These are phyloP conservation scores for Penicillium vulpinum DNA, from an alignment of 2,329 filamentous ascomycete genomes.

Conservation along the genomic window DNA sequence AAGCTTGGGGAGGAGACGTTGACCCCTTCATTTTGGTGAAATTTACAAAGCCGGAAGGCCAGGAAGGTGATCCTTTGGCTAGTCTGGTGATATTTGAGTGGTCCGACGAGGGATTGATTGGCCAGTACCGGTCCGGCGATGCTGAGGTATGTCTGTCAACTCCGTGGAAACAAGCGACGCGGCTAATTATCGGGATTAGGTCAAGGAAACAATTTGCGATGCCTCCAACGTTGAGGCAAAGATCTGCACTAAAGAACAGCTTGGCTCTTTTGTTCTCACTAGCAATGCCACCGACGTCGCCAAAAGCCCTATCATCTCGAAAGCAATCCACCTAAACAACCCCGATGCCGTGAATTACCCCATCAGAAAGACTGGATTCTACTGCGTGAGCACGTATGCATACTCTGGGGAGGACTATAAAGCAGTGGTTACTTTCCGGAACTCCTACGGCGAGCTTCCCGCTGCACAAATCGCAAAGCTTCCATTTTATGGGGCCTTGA, in stretches of 20 bases:
- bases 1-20: slow-evolving; percentile 80
- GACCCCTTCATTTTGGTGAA: slow-evolving; percentile 88
- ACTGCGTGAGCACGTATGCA: slow-evolving; percentile 80
- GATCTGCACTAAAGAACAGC: slow-evolving; percentile 72
- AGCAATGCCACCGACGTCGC: slow-evolving; percentile 72
- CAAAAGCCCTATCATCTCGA: slow-evolving; percentile 70
- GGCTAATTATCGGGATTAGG: slow-evolving; percentile 36
- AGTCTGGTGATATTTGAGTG: slow-evolving; percentile 94
- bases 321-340: slow-evolving; percentile 78
- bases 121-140: slow-evolving; percentile 61
- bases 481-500: slow-evolving; percentile 93
- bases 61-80: slow-evolving; percentile 69
- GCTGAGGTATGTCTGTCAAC: slow-evolving; percentile 50
- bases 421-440: slow-evolving; percentile 86
- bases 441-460: slow-evolving; percentile 92
- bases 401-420: slow-evolving; percentile 70
- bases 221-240: slow-evolving; percentile 66
- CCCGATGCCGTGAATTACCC: slow-evolving; percentile 73
- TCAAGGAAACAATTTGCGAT: slow-evolving; percentile 75
- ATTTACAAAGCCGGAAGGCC: slow-evolving; percentile 64
- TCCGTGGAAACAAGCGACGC: background rate
- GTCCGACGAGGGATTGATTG: slow-evolving; percentile 78
- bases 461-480: slow-evolving; percentile 95
- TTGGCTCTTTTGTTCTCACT: slow-evolving; percentile 80
- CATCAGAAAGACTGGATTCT: slow-evolving; percentile 90